Base-by-base conservation (phyloP, 345 rosid species). In the Turnera subulata region DNA sequence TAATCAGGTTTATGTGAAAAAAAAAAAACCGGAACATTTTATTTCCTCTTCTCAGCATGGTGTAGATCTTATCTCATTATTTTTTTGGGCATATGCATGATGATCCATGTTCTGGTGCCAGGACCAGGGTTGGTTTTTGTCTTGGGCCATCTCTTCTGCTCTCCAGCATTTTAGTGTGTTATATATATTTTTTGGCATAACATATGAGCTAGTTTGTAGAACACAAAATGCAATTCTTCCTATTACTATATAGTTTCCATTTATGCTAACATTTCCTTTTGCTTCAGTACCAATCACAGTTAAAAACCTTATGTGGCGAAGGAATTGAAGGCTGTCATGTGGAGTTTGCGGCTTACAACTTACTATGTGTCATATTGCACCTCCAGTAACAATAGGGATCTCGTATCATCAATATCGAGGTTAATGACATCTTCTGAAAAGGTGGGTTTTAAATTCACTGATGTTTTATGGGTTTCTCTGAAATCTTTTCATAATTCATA, bases 1-100 rank as follows among this genome's bases (percentile, higher is more conserved):
- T 79, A 94, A 94, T 82, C 99, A 94, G 96, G 99, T 94, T 76
- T n/a, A n/a, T n/a, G n/a, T n/a, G n/a, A n/a, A n/a, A n/a, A n/a
- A n/a, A 22, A 57, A 53, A 38, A 39, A 7, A 25, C 20, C 5
- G 25, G 25, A 25, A 6, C 22, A 8, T 45, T 46, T 20, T 11
- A 37, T 55, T 20, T 16, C n/a, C 17, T 50, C 12, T n/a, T n/a
- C n/a, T n/a, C n/a, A n/a, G n/a, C n/a, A n/a, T n/a, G 15, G 35
- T 7, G 26, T 48, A 8, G 33, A 10, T 12, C 22, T 21, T 37
- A 7, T 22, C 20, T 40, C 6, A 40, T n/a, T n/a, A n/a, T n/a
- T n/a, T 40, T 22, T 17, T 20, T 35, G 24, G 26, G 22, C 40
- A 24, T 12, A 18, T 60, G 45, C 39, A 17, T 50, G 35, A 29